Conservation (phyloP, 139 green algal species). For the Tetradesmus lagerheimii region DNA sequence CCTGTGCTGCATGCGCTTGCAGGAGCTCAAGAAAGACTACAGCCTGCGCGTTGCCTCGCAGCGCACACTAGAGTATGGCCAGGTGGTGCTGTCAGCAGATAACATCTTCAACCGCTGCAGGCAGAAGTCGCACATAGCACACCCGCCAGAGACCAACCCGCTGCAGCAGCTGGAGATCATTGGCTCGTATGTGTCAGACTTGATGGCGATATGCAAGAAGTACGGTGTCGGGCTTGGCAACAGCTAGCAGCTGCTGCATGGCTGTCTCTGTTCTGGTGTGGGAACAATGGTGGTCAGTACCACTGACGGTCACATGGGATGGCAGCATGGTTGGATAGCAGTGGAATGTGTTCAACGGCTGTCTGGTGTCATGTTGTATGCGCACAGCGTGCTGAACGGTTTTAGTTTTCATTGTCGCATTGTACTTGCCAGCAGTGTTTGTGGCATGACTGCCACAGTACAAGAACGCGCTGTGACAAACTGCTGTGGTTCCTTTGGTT, state of each 20-base stretch:
- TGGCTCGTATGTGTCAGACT: conserved; percentile 86
- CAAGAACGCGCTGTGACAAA: no score
- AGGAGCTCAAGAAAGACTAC: conserved; percentile 81
- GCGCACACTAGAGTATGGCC: conserved; percentile 88
- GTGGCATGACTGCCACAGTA: no score
- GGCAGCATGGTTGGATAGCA: no score
- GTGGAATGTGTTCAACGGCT: no score
- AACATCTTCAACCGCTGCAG: conserved; percentile 86
- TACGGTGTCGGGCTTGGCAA: background rate
- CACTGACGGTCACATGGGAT: no score
- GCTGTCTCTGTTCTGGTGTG: background rate
- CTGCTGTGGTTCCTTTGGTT: no score
- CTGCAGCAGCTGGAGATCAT: conserved; percentile 90
- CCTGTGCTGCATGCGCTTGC: conserved; percentile 20
- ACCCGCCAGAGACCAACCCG: conserved; percentile 74
- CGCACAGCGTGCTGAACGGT: no score
- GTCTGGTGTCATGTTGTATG: no score
- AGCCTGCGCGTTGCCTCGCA: conserved; percentile 72
- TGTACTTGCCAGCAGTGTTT: no score
- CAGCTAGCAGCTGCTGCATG: background rate
- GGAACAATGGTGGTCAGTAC: no score
- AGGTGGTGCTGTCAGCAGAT: conserved; percentile 86
- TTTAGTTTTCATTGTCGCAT: no score
- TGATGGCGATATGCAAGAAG: conserved; percentile 66
- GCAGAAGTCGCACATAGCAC: conserved; percentile 68